A percentile compares a stretch with the other conserved stretches of the same genome.
phyloP scores from a whole-genome alignment of 1,139 yeast genomes.

The Diutina siamensis region DNA sequence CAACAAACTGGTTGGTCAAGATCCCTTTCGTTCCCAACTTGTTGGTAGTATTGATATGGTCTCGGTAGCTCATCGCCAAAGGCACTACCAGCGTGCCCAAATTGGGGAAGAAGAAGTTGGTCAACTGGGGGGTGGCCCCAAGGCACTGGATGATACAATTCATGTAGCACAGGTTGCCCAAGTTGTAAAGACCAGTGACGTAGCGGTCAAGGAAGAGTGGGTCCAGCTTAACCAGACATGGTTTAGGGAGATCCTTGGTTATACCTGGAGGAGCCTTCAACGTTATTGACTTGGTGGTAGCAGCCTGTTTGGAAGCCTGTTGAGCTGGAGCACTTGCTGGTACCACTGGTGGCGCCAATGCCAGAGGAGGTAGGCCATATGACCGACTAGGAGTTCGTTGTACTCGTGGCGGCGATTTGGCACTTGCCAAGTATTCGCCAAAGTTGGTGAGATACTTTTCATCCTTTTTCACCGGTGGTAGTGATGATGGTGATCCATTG shows the following conservation, averaged over 20 bases:
- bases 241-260: not conserved
- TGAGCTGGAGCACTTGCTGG: not conserved
- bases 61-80: slow-evolving; percentile 28
- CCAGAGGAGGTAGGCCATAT: not conserved
- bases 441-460: not conserved
- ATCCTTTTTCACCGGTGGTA: not conserved
- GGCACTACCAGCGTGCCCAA: not conserved
- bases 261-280: not conserved
- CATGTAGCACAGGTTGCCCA: slow-evolving; percentile 92
- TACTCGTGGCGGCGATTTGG: not conserved
- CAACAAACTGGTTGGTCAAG: slow-evolving; percentile 63
- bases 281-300: not conserved
- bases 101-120: slow-evolving; percentile 29
- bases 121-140: slow-evolving; percentile 32
- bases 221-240: not conserved
- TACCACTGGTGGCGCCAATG: not conserved
- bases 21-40: slow-evolving; percentile 77
- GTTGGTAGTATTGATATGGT: slow-evolving; percentile 65
- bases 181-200: slow-evolving; percentile 56
- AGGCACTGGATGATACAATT: slow-evolving; percentile 86
- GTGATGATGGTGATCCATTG: slow-evolving; percentile 6
- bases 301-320: not conserved
- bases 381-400: not conserved
- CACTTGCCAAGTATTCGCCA: slow-evolving; percentile 2
- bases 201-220: slow-evolving; percentile 18